These are phyloP conservation scores for Penicillium sp. DNA, from an alignment of 2,329 filamentous ascomycete species.

Conservation along the genomic window DNA sequence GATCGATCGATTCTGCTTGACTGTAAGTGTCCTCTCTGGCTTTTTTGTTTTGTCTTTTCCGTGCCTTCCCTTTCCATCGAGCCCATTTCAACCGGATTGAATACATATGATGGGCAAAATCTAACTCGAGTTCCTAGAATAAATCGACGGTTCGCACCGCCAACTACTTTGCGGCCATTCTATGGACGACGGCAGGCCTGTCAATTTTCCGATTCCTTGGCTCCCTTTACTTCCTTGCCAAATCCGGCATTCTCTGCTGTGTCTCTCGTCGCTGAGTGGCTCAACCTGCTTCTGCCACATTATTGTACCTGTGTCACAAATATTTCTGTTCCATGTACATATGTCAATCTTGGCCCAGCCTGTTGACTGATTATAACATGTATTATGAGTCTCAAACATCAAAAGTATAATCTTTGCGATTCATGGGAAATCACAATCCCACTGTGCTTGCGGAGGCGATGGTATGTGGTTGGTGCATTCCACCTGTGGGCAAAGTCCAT, in stretches of 20 bases:
- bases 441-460: too few relatives aligned
- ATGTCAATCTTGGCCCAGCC: too few relatives aligned
- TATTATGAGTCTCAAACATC: not conserved
- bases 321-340: too few relatives aligned
- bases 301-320: not conserved
- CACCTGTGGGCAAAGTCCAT: too few relatives aligned
- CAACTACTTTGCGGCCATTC: slow-evolving; percentile 80
- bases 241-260: slow-evolving; percentile 91
- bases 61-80: not conserved
- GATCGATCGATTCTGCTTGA: slow-evolving; percentile 73
- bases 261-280: slow-evolving; percentile 63
- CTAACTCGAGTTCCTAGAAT: not conserved
- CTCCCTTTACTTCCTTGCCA: slow-evolving; percentile 86
- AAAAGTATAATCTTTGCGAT: too few relatives aligned
- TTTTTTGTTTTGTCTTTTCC: not conserved
- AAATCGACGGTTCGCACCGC: slow-evolving; percentile 65
- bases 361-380: not conserved
- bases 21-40: slow-evolving; percentile 53
- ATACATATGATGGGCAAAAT: too few relatives aligned
- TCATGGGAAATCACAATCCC: too few relatives aligned
- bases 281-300: too few relatives aligned
- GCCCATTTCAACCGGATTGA: not conserved
- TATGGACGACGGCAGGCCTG: slow-evolving; percentile 79
- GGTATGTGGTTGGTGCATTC: too few relatives aligned
- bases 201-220: slow-evolving; percentile 82